Conservation (phyloP, 345 rosid genomes). For the Acer yangbiense region DNA sequence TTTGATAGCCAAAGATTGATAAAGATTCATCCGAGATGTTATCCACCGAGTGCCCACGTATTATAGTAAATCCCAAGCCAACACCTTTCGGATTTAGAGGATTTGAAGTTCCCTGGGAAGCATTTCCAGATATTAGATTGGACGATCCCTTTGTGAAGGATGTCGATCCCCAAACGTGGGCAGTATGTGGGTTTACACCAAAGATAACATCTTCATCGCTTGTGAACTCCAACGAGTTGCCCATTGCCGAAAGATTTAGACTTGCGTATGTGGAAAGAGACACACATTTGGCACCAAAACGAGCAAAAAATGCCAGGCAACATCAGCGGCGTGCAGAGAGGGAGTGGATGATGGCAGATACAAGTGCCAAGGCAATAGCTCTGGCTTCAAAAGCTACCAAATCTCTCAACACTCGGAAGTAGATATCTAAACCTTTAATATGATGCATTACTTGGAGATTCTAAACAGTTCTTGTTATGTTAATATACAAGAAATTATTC, state of each 20-base stretch:
- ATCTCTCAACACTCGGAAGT: slow-evolving; percentile 43
- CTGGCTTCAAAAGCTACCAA: slow-evolving; percentile 60
- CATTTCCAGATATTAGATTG: slow-evolving; percentile 49
- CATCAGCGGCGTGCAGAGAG: slow-evolving; percentile 82
- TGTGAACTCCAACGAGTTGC: slow-evolving; percentile 46
- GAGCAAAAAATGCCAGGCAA: slow-evolving; percentile 87
- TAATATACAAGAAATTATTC: too few species aligned
- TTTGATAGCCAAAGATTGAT: too few species aligned
- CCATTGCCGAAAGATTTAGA: slow-evolving; percentile 84
- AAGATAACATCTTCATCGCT: slow-evolving; percentile 29
- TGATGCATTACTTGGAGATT: background rate
- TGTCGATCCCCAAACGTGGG: slow-evolving; percentile 71
- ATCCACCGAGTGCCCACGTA: slow-evolving; percentile 65
- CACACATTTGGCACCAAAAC: slow-evolving; percentile 80
- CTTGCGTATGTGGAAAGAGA: slow-evolving; percentile 77
- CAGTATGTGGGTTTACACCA: slow-evolving; percentile 32
- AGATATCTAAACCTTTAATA: background rate
- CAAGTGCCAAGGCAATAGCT: slow-evolving; percentile 63
- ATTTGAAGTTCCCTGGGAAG: slow-evolving; percentile 63
- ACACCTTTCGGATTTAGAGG: slow-evolving; percentile 57
- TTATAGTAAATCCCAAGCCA: slow-evolving; percentile 78
- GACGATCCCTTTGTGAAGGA: slow-evolving; percentile 64
- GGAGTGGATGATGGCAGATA: slow-evolving; percentile 60
- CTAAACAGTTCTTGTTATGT: background rate
- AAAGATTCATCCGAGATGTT: too few species aligned